These are phyloP conservation scores for Hypoxylon lenormandii DNA, from an alignment of 495 filamentous ascomycete species.

Conservation along the genomic window DNA sequence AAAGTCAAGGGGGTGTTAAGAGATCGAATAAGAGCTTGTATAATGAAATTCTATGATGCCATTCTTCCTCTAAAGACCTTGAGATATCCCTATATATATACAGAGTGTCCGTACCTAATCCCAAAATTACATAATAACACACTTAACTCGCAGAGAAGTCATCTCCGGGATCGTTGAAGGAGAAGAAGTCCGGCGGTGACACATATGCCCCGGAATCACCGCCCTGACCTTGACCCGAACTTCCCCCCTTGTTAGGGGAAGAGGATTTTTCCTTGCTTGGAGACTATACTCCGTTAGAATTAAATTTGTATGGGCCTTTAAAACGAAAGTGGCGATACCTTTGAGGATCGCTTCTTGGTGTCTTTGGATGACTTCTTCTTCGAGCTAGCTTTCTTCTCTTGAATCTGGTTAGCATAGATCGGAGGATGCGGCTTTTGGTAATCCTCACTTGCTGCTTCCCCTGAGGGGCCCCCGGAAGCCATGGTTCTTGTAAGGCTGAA, in stretches of 20 bases:
- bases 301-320: neutral
- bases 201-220: slow-evolving; percentile 30
- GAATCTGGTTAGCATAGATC: slow-evolving; percentile 16
- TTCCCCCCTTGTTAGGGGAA: slow-evolving; percentile 10
- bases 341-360: slow-evolving; percentile 32
- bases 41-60: slow-evolving; percentile 1
- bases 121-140: neutral
- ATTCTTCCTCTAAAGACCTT: neutral
- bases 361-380: slow-evolving; percentile 33
- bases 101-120: neutral
- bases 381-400: slow-evolving; percentile 24
- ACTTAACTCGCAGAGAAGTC: slow-evolving; percentile 32
- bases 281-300: slow-evolving; percentile 20
- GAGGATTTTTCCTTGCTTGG: slow-evolving; percentile 27
- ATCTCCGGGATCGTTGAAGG: slow-evolving; percentile 38
- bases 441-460: slow-evolving; percentile 29
- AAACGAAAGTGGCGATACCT: slow-evolving; percentile 12
- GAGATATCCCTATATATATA: slow-evolving; percentile 2
- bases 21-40: too few relatives aligned
- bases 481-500: slow-evolving; percentile 16
- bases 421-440: neutral
- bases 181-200: slow-evolving; percentile 43
- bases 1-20: too few relatives aligned
- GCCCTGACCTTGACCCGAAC: slow-evolving; percentile 30
- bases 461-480: slow-evolving; percentile 22